Evolutionary conservation across 352 stramenopile genomes (phyloP), one percentile per base, ranked within the genome.

Genomic region (Phytophthora agathidicida): DNA sequence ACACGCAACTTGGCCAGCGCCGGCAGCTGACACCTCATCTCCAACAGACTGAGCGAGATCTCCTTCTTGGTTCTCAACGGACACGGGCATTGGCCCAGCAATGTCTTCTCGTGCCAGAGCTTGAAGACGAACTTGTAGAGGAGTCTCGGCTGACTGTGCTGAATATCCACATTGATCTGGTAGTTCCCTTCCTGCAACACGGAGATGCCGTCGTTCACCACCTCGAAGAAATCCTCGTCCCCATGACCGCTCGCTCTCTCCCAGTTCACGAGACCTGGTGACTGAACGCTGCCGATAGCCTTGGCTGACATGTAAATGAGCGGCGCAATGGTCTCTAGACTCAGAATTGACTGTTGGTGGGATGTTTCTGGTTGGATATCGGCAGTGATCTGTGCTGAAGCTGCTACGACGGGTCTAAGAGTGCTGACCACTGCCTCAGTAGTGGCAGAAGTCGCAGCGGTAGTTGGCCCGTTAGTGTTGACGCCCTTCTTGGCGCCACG

Each of bases 121-220:
- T 74, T 76, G 53, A 76, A 81, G 6, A 62, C 41, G 46, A 59
- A 64, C 11, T 64, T 73, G 43, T 66, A 71, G 39, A 67, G 68
- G 44, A 74, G 63, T 36, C 59, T 56, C 32, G 64, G 67, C 27
- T 73, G 68, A 22, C 60, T 76, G 39, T 81, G 72, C 37, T 71
- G 47, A 39, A 81, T 30, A 43, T 81, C 72, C 31, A 81, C 49
- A 31, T 81, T 81, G 27, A 81, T 30, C 56, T 81, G 68, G 57
- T 76, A 81, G 31, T 33, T 57, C 14, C 68, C 72, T 14, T 73
- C 65, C 11, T 66, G 51, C 28, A 66, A 22, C 33, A 81, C 57
- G 8, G 27, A 54, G 22, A 75, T 41, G 27, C 66, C 66, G 55
- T 75, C 66, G 42, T 71, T 71, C 33, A 75, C 61, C 22, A 71